Evolutionary conservation across 2,329 filamentous ascomycete species (phyloP), one percentile per base, ranked within the genome.

Genomic region (Clarireedia homoeocarpa): DNA sequence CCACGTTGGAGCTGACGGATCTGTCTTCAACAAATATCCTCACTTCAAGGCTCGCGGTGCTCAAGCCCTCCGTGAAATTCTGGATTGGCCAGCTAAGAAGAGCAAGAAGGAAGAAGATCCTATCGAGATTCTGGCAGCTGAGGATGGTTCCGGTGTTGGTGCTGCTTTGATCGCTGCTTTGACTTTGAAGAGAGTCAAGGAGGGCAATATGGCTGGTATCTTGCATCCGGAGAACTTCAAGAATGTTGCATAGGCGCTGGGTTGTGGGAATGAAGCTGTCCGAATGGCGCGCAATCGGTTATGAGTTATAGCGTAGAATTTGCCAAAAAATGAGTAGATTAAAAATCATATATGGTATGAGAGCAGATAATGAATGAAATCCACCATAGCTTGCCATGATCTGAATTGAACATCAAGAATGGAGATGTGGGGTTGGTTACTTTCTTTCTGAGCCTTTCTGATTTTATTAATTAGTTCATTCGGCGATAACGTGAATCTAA

Each of bases 1-100:
- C 76, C 94, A 97, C 72, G 94, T 99, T 44, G 94, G 94, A 66
- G 94, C 94, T 51, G 94, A 99, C 70, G 94, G 94, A 39, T 95
- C 89, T 17, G 92, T 99, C 54, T 99, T 99, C 78, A 96, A 96
- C 80, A 97, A 97, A 73, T 99, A 99, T 75, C 94, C 94, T 12
- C 88, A 96, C 75, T 99, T 99, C 82, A 96, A 96, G 79, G 83
- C 85, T 57, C 87, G 94, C 54, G 91, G 92, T 55, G 92, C 94
- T 14, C 80, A 86, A 71, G 94, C 94, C 27, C 81, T 99, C 53
- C 85, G 89, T 55, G 94, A 99, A 77, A 96, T 99, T 63, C 83
- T 99, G 39, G 92, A 96, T 77, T 97, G 92, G 91, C 83, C 88
- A 2, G 83, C 80, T 55, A 88, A 89, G 74, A 79, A 77, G 59